These are phyloP conservation scores for Penicillium herquei DNA, from an alignment of 495 filamentous ascomycete species.

Conservation along the genomic window DNA sequence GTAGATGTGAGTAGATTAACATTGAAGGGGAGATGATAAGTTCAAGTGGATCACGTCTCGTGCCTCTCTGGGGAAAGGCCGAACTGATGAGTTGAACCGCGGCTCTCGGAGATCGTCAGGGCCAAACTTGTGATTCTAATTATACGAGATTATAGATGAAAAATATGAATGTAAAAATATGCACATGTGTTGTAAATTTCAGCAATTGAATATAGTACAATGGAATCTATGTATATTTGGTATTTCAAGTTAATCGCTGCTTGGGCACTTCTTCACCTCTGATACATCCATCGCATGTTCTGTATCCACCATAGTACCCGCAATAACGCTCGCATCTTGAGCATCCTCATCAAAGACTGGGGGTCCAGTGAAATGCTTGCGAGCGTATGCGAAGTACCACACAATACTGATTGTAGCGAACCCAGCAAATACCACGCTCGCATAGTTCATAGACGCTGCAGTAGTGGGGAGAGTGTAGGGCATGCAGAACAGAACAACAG, in stretches of 20 bases:
- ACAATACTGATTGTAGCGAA: constrained; percentile 54
- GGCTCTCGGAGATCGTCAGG: constrained; percentile 39
- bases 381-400: constrained; percentile 71
- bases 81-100: constrained; percentile 29
- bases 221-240: not conserved
- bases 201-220: not conserved
- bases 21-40: not conserved
- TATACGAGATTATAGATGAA: too few relatives aligned
- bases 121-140: constrained; percentile 24
- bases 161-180: not conserved
- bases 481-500: constrained; percentile 56
- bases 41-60: constrained; percentile 4
- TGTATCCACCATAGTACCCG: constrained; percentile 30
- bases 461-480: constrained; percentile 50
- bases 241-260: not conserved
- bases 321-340: constrained; percentile 28
- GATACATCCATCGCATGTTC: constrained; percentile 17
- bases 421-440: constrained; percentile 61
- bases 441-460: constrained; percentile 56
- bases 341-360: constrained; percentile 48
- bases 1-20: too few relatives aligned
- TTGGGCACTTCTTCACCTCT: constrained; percentile 20
- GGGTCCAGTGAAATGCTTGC: constrained; percentile 68
- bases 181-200: not conserved
- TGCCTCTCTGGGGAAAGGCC: constrained; percentile 9